A percentile compares a stretch with the other conserved stretches of the same genome.
Evolutionary conservation across 192 early-diverging fungal genomes (phyloP).

Genomic region (Pecoramyces ruminantium): DNA sequence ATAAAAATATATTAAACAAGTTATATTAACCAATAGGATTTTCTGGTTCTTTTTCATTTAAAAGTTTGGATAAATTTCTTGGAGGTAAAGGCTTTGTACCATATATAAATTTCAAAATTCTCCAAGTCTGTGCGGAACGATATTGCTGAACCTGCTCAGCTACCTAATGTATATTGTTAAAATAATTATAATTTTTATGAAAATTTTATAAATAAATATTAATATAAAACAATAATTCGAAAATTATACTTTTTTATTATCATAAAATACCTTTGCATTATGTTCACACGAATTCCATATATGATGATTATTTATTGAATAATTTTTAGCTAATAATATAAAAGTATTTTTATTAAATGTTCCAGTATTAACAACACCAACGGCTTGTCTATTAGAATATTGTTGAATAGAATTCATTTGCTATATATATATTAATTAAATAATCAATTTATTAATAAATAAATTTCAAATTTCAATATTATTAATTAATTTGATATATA

Average conservation of each 20-base stretch:
- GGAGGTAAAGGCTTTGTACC: slow-evolving; percentile 7
- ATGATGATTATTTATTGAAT: slow-evolving; percentile 23
- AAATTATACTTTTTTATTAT: no score
- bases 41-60: slow-evolving; percentile 2
- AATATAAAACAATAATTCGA: no score
- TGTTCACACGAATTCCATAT: slow-evolving; percentile 33
- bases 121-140: slow-evolving; percentile 59
- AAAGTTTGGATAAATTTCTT: slow-evolving; percentile 12
- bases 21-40: slow-evolving; percentile 1
- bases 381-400: slow-evolving; percentile 17
- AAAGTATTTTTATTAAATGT: slow-evolving; percentile 50
- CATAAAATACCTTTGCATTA: slow-evolving; percentile 34
- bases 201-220: no score
- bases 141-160: slow-evolving; percentile 40
- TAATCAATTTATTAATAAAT: no score
- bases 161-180: no score
- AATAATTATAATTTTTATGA: no score
- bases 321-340: slow-evolving; percentile 48
- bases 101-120: slow-evolving; percentile 46
- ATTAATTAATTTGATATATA: no score
- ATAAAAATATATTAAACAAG: no score
- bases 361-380: slow-evolving; percentile 19
- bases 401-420: background rate
- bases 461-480: no score
- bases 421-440: no score